Conservation (phyloP, 495 filamentous ascomycete species). For the Neurospora sp. region DNA sequence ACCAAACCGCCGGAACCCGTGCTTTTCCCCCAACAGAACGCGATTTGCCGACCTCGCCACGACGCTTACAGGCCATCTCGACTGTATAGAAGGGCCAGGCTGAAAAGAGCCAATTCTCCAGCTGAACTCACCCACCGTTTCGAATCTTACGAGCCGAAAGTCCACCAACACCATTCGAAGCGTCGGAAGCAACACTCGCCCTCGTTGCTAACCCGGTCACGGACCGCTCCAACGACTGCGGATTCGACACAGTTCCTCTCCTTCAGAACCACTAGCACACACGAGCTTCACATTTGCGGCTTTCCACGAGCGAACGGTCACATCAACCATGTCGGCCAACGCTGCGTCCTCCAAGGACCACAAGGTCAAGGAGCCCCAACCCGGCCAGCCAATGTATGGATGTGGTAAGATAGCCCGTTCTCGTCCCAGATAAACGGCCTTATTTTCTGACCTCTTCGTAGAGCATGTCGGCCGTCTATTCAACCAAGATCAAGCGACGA, state of each 20-base stretch:
- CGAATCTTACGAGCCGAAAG: not conserved
- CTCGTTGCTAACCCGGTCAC: not conserved
- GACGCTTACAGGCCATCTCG: not conserved
- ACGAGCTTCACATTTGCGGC: not conserved
- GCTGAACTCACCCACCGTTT: not conserved
- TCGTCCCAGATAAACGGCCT: not conserved
- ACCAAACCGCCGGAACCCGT: not conserved
- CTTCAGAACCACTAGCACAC: not conserved
- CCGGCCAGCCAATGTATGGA: slow-evolving; percentile 42
- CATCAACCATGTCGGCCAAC: slow-evolving; percentile 16
- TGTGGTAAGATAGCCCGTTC: slow-evolving; percentile 33
- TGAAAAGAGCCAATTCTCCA: not conserved
- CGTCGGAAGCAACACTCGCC: not conserved
- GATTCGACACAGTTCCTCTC: not conserved
- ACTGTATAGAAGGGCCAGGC: not conserved
- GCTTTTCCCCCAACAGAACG: not conserved
- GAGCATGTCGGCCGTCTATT: slow-evolving; percentile 46
- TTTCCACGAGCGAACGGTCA: slow-evolving; percentile 37
- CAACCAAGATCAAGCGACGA: slow-evolving; percentile 36
- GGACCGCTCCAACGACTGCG: not conserved
- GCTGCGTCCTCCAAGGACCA: slow-evolving; percentile 40
- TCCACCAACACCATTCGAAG: not conserved
- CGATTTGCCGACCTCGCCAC: not conserved
- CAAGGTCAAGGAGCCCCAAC: slow-evolving; percentile 40
- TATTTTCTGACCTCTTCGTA: slow-evolving; percentile 19